Percentiles rank a stretch among this genome's conserved stretches.
phyloP scores from a whole-genome alignment of 2,329 filamentous ascomycete species.

The Botrytis fragariae region DNA sequence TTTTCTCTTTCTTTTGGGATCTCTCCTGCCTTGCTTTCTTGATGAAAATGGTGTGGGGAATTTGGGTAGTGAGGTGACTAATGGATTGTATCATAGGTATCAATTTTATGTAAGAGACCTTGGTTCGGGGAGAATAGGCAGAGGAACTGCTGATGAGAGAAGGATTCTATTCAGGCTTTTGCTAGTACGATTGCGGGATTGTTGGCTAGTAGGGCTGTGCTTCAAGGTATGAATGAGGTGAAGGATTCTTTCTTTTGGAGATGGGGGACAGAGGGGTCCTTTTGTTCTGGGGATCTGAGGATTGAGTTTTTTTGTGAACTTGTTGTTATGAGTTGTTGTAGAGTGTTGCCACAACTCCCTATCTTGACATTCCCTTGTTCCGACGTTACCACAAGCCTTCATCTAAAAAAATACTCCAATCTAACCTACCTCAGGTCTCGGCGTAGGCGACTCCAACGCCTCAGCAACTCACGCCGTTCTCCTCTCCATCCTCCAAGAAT shows the following conservation, averaged over 20 bases:
- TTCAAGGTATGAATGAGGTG: conserved; percentile 52
- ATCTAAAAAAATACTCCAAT: background rate
- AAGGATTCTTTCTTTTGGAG: background rate
- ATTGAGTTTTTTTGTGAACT: background rate
- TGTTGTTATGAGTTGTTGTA: too few species aligned
- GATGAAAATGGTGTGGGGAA: background rate
- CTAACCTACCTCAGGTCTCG: conserved; percentile 49
- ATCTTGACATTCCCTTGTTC: background rate
- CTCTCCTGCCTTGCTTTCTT: background rate
- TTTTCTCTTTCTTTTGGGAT: conserved; percentile 20
- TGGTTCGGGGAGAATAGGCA: background rate
- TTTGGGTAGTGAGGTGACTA: background rate
- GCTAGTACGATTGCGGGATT: conserved; percentile 63
- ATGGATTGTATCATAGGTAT: conserved; percentile 47
- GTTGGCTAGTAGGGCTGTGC: conserved; percentile 63
- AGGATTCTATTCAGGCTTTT: conserved; percentile 64
- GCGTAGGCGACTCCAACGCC: conserved; percentile 63
- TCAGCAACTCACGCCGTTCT: conserved; percentile 65
- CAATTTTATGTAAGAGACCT: conserved; percentile 59
- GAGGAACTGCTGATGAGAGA: conserved; percentile 4
- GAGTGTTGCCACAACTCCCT: background rate
- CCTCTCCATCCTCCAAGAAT: conserved; percentile 64
- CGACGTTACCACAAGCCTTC: background rate
- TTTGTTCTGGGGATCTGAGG: background rate
- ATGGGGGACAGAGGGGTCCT: background rate